A percentile compares a stretch with the other conserved stretches of the same genome.
Evolutionary conservation across 2,329 filamentous ascomycete genomes (phyloP).

Genomic region (Colletotrichum neosansevieriae): DNA sequence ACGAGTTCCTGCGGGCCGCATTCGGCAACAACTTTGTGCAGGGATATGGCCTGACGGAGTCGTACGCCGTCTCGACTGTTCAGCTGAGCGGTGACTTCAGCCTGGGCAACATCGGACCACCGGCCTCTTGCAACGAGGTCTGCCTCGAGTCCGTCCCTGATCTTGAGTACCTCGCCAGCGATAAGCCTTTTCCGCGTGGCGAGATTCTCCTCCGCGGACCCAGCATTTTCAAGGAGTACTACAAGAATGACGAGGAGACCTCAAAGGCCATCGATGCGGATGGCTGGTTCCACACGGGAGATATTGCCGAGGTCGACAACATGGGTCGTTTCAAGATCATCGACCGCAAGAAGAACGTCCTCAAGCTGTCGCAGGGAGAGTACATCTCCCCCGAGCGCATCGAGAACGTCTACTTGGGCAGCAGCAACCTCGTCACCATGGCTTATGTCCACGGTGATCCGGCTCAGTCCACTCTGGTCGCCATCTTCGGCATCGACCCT

Average conservation of each 20-base stretch:
- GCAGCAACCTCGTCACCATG: slow-evolving; percentile 80
- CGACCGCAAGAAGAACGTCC: slow-evolving; percentile 98
- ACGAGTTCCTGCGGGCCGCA: slow-evolving; percentile 87
- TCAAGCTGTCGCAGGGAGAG: slow-evolving; percentile 97
- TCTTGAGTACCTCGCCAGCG: slow-evolving; percentile 89
- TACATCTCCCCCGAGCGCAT: slow-evolving; percentile 98
- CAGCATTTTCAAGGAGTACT: slow-evolving; percentile 88
- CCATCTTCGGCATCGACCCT: slow-evolving; percentile 88
- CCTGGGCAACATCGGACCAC: slow-evolving; percentile 84
- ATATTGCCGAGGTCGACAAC: slow-evolving; percentile 88
- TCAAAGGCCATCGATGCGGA: slow-evolving; percentile 83
- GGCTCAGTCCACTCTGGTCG: slow-evolving; percentile 84
- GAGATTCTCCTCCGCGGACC: slow-evolving; percentile 88
- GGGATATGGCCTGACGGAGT: slow-evolving; percentile 95
- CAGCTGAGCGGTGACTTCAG: slow-evolving; percentile 80
- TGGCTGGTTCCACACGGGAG: slow-evolving; percentile 97
- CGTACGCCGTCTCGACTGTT: slow-evolving; percentile 81
- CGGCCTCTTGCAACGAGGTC: slow-evolving; percentile 76
- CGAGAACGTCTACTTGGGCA: slow-evolving; percentile 92
- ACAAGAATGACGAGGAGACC: slow-evolving; percentile 90
- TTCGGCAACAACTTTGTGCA: slow-evolving; percentile 84
- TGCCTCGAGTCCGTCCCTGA: slow-evolving; percentile 91
- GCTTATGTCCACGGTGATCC: slow-evolving; percentile 94
- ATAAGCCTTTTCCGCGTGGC: slow-evolving; percentile 90
- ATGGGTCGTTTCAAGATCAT: slow-evolving; percentile 91